Evolutionary conservation across 1,284 basidiomycete genomes (phyloP).

Genomic region (Ceratobasidium sp.): DNA sequence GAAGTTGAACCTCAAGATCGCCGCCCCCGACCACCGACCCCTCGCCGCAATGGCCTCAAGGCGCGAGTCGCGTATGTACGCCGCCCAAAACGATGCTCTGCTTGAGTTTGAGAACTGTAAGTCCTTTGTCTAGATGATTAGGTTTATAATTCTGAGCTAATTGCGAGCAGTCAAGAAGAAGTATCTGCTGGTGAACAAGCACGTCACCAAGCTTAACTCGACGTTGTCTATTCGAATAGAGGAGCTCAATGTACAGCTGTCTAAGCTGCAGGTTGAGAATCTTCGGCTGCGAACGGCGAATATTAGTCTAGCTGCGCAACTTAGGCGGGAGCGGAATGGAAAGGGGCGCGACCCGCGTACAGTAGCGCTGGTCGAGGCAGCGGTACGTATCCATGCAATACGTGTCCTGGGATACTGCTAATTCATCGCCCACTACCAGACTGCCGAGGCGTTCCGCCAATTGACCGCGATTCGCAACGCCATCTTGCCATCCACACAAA

Average conservation of each 20-base stretch:
- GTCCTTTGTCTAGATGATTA: constrained; percentile 55
- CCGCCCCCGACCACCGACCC: constrained; percentile 11
- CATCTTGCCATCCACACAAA: constrained; percentile 4
- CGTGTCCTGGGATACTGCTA: not conserved
- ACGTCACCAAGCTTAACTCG: constrained; percentile 90
- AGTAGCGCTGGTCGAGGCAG: constrained; percentile 76
- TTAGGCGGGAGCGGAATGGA: constrained; percentile 82
- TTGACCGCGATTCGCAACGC: constrained; percentile 41
- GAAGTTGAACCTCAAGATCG: constrained; percentile 35
- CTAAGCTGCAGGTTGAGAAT: constrained; percentile 82
- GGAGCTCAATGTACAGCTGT: constrained; percentile 84
- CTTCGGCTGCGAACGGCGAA: constrained; percentile 81
- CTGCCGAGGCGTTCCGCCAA: constrained; percentile 43
- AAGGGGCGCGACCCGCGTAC: constrained; percentile 63
- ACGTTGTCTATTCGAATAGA: constrained; percentile 84
- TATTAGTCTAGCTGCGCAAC: constrained; percentile 77
- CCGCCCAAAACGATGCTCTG: constrained; percentile 81
- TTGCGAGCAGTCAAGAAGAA: constrained; percentile 82
- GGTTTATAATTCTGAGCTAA: constrained; percentile 17
- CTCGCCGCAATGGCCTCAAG: constrained; percentile 54
- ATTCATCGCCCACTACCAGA: not conserved
- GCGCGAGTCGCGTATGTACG: constrained; percentile 80
- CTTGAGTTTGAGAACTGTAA: constrained; percentile 85
- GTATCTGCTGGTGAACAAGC: constrained; percentile 87
- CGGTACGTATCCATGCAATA: constrained; percentile 63